Percentiles rank a stretch among this genome's conserved stretches.
Conservation (phyloP, 306 rosid species). For the Rosa multiflora region DNA sequence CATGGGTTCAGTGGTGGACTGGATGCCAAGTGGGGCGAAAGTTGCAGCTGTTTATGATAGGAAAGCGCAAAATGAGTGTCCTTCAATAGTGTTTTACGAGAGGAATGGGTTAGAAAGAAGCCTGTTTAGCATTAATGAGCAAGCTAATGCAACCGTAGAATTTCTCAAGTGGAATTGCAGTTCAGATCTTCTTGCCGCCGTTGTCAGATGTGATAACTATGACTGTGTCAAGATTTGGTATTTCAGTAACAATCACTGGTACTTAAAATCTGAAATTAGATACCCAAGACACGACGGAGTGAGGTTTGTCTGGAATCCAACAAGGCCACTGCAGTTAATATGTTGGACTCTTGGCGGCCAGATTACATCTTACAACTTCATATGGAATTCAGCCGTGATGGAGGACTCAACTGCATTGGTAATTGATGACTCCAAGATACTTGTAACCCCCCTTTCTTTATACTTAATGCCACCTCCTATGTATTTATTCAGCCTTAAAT, state of each 20-base stretch:
- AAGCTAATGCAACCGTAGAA: slow-evolving; percentile 47
- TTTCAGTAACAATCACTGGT: slow-evolving; percentile 94
- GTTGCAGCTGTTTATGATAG: slow-evolving; percentile 75
- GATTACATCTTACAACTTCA: slow-evolving; percentile 62
- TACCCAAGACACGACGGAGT: slow-evolving; percentile 62
- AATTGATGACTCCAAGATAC: slow-evolving; percentile 64
- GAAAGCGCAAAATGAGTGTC: slow-evolving; percentile 58
- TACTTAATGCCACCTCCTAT: slow-evolving; percentile 88
- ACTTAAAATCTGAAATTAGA: slow-evolving; percentile 79
- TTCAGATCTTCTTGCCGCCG: slow-evolving; percentile 94
- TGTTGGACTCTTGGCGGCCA: slow-evolving; percentile 90
- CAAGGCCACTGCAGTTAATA: slow-evolving; percentile 67
- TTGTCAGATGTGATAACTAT: slow-evolving; percentile 64
- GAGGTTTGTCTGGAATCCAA: slow-evolving; percentile 78
- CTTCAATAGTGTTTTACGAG: slow-evolving; percentile 78
- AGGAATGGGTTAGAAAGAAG: slow-evolving; percentile 90
- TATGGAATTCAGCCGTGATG: slow-evolving; percentile 74
- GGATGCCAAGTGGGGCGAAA: slow-evolving; percentile 99
- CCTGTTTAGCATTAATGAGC: slow-evolving; percentile 64
- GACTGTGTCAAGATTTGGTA: slow-evolving; percentile 79
- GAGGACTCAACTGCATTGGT: slow-evolving; percentile 74
- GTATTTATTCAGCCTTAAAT: slow-evolving; percentile 72
- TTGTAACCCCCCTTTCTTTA: slow-evolving; percentile 70
- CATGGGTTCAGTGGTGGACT: slow-evolving; percentile 66
- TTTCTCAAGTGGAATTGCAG: slow-evolving; percentile 88